Evolutionary conservation across 768 basidiomycete species (phyloP).

Genomic region (Podaxis rugospora): DNA sequence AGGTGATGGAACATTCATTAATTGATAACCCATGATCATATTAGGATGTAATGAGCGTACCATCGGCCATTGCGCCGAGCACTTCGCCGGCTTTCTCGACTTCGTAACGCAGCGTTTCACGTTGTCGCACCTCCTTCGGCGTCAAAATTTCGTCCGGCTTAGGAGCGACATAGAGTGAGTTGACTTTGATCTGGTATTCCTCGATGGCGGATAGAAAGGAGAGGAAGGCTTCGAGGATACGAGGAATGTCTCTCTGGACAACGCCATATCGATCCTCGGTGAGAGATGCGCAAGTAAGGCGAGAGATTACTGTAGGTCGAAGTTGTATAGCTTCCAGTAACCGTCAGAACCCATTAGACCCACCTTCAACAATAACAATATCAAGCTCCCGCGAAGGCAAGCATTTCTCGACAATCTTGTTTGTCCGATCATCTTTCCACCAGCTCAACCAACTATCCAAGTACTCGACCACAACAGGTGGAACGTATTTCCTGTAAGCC

Average conservation of each 20-base stretch:
- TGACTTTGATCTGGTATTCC: conserved; percentile 53
- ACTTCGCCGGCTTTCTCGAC: conserved; percentile 51
- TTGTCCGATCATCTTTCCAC: conserved; percentile 55
- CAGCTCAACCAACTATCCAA: conserved; percentile 31
- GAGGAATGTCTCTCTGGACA: conserved; percentile 82
- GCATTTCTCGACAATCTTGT: conserved; percentile 47
- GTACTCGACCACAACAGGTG: conserved; percentile 24
- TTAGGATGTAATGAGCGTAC: conserved; percentile 35
- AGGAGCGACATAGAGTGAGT: conserved; percentile 32
- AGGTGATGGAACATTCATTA: neutral
- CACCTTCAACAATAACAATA: conserved; percentile 59
- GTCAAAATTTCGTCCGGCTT: conserved; percentile 29
- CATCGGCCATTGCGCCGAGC: conserved; percentile 50
- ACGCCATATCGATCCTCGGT: conserved; percentile 79
- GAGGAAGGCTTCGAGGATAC: conserved; percentile 72
- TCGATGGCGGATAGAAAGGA: conserved; percentile 66
- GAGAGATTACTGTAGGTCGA: conserved; percentile 50
- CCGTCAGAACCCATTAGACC: conserved; percentile 6
- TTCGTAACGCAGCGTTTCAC: conserved; percentile 41
- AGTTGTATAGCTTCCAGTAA: neutral
- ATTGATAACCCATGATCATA: neutral
- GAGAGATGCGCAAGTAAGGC: conserved; percentile 67
- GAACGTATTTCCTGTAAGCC: conserved; percentile 22
- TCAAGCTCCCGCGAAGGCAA: conserved; percentile 63
- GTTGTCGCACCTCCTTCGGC: conserved; percentile 30